phyloP scores from a whole-genome alignment of 345 rosid genomes.

The Salix udensis region DNA sequence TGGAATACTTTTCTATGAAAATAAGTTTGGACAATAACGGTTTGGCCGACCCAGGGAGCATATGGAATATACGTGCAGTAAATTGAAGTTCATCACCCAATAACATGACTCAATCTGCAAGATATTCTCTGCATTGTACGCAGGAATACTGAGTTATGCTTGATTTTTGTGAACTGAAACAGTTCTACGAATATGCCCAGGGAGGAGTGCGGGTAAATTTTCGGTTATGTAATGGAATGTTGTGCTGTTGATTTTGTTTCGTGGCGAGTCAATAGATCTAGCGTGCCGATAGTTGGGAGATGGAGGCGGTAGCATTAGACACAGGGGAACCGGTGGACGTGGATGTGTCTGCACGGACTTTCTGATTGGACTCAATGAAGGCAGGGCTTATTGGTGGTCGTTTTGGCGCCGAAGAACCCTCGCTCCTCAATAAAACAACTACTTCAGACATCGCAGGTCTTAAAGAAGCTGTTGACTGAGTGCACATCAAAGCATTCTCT shows the following conservation, averaged over 20 bases:
- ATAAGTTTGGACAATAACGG: no score
- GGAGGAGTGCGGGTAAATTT: no score
- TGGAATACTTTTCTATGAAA: no score
- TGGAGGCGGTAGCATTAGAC: constrained; percentile 28
- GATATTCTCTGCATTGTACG: no score
- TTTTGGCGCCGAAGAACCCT: neutral
- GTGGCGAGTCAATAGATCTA: neutral
- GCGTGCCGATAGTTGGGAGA: constrained; percentile 22
- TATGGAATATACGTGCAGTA: no score
- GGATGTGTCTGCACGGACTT: neutral
- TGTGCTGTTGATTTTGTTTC: neutral
- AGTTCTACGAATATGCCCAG: no score
- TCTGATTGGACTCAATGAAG: constrained; percentile 6
- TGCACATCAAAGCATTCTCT: constrained; percentile 34
- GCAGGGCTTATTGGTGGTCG: constrained; percentile 6
- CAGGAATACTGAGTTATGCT: no score
- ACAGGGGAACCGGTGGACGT: constrained; percentile 4
- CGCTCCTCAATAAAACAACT: constrained; percentile 20
- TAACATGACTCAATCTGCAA: no score
- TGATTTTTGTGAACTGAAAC: no score
- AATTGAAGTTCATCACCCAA: no score
- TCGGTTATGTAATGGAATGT: no score
- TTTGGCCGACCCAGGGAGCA: no score
- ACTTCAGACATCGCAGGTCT: constrained; percentile 33
- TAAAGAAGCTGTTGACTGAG: constrained; percentile 8